Evolutionary conservation across 1,139 yeast genomes (phyloP).

Genomic region (Kluyveromyces sp.): DNA sequence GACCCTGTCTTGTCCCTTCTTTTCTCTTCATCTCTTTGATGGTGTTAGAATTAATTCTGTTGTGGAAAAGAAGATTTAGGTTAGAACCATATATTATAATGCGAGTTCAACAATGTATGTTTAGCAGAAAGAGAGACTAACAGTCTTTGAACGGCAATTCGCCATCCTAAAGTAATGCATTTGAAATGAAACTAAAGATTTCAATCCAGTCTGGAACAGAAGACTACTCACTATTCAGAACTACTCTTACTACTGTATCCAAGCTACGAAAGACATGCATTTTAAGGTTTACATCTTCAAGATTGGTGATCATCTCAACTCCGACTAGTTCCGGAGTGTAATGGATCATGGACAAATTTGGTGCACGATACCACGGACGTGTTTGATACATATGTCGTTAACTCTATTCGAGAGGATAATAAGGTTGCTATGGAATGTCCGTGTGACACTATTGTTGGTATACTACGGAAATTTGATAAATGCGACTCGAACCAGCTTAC

Average conservation of each 20-base stretch:
- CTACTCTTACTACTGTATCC: constrained; percentile 27
- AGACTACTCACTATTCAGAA: constrained; percentile 26
- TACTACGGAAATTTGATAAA: constrained; percentile 25
- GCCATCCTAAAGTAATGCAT: not conserved
- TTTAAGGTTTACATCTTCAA: constrained; percentile 25
- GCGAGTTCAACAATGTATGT: too few relatives aligned
- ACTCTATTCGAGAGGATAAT: constrained; percentile 23
- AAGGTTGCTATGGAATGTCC: constrained; percentile 28
- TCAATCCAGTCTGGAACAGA: constrained; percentile 24
- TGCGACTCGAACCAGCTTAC: constrained; percentile 23
- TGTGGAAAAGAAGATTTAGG: too few relatives aligned
- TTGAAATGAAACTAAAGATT: constrained; percentile 26
- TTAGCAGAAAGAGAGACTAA: too few relatives aligned
- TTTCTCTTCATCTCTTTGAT: not conserved
- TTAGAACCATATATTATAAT: too few relatives aligned
- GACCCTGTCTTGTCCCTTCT: not conserved
- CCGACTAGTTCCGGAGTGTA: constrained; percentile 17
- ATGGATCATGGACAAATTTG: constrained; percentile 28
- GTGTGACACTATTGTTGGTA: constrained; percentile 25
- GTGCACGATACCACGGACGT: constrained; percentile 30
- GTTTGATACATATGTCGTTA: constrained; percentile 22
- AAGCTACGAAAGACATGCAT: constrained; percentile 28
- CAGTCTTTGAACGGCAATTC: too few relatives aligned
- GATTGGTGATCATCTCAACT: constrained; percentile 25
- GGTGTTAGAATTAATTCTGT: not conserved